Evolutionary conservation across 495 filamentous ascomycete species (phyloP), one percentile per base, ranked within the genome.

Genomic region (Trichoderma parareesei): DNA sequence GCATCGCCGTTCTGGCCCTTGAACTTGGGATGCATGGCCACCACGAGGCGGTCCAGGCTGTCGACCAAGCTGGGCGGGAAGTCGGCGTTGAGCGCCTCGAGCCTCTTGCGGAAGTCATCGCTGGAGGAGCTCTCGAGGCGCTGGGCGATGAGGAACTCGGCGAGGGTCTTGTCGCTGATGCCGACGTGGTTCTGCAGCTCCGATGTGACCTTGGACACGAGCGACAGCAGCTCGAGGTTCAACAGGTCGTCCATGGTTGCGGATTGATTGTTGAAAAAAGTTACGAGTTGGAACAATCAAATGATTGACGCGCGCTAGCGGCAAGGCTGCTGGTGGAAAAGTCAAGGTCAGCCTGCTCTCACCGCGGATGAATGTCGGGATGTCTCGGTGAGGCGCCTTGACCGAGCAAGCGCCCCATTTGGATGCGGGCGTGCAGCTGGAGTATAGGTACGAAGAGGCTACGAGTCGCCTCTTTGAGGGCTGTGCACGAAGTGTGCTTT

Each of bases 101-200:
- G 79, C 69, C 82, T 80, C 76, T 87, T 84, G 69, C 78, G 81
- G 77, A 96, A 96, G 5, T 88, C 85, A 16, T 79, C 71, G 59
- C 90, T 78, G 3, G 80, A 82, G 18, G 75, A 77, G 78, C 87
- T 91, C 86, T 92, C 85, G 70, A 88, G 72, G 69, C 96, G 91
- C 69, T 95, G 90, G 66, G 87, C 90, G 69, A 98, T 97, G 64
- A 98, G 83, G 73, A 95, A 98, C 74, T 98, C 94, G 61, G 94
- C 92, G 18, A 98, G 80, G 1, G 91, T 96, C 78, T 96, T 97
- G 73, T 98, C 93, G 74, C 81, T 89, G 71, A 97, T 87, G 41
- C 93, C 92, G 63, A 98, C 76, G 77, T 98, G 90, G 76, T 98
- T 98, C 69, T 92, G 88, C 53, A 98, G 80, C 78, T 98, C 94